A percentile compares a stretch with the other conserved stretches of the same genome.
These are phyloP conservation scores for Mesostigma viride DNA, from an alignment of 139 green algal genomes.

Conservation along the genomic window DNA sequence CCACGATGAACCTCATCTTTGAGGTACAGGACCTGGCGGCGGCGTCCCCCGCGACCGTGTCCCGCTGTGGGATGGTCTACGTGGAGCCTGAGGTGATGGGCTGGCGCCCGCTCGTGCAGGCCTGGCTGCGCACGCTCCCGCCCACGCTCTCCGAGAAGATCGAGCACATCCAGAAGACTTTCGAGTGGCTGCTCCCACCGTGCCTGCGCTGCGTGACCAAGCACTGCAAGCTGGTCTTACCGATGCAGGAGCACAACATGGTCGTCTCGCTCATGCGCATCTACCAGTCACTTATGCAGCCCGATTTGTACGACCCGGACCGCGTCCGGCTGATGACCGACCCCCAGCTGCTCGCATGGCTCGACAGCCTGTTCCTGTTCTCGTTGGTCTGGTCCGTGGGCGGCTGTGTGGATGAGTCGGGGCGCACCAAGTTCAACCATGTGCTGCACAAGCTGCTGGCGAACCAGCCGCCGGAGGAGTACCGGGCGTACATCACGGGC, in stretches of 20 bases:
- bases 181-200: conserved; percentile 63
- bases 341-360: conserved; percentile 20
- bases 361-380: conserved; percentile 36
- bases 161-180: conserved; percentile 39
- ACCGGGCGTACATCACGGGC: conserved; percentile 24
- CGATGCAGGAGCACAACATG: conserved; percentile 52
- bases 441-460: conserved; percentile 21
- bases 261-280: conserved; percentile 28
- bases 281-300: conserved; percentile 15
- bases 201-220: conserved; percentile 45
- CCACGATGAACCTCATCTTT: conserved; percentile 54
- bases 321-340: conserved; percentile 18
- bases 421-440: conserved; percentile 25
- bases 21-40: conserved; percentile 68
- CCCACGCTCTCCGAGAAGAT: conserved; percentile 33
- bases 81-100: conserved; percentile 38
- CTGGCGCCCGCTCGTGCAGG: conserved; percentile 51
- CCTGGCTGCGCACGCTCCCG: conserved; percentile 49
- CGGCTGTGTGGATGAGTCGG: conserved; percentile 24
- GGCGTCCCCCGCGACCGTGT: conserved; percentile 65
- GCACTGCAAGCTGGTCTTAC: conserved; percentile 24
- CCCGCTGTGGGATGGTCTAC: conserved; percentile 72
- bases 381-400: conserved; percentile 29
- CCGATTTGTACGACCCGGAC: conserved; percentile 16
- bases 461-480: conserved; percentile 13